Base-by-base conservation (phyloP, 2,329 filamentous ascomycete species). In the Venturia carpophila region DNA sequence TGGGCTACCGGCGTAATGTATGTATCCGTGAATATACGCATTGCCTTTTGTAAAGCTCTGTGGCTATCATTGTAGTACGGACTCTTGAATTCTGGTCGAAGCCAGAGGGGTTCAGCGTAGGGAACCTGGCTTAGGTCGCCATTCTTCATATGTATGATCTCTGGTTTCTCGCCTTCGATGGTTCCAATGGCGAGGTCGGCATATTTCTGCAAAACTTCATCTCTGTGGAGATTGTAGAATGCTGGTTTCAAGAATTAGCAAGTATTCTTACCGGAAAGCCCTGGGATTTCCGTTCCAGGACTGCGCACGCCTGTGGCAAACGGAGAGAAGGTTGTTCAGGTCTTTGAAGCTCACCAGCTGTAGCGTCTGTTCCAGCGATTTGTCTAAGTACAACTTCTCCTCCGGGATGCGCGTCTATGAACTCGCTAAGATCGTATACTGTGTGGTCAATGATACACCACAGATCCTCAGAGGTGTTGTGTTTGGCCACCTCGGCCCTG, bases 191-290 rank as follows among this genome's bases (percentile, higher is more conserved):
- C 88, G 21, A 96, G 83, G 71, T 84, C 81, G 60, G 82, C 78
- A 80, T 95, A 95, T 75, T 92, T 92, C 67, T 86, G 79, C 13
- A 96, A 83, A n/a, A 95, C 90, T 76, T 96, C 91, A 70, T 96
- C 91, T 34, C 91, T 83, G 78, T 96, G 92, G 64, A 96, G 86
- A 79, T 95, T 95, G 84, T 95, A 96, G 77, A 95, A 96, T 65
- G 88, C 88, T 55, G 49, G 30, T 30, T 30, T 34, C 3, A 7
- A 34, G 5, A 17, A 21, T 55, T 21, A 55, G 49, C 21, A 19
- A 55, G n/a, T 15, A 4, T 13, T 30, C 4, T 2, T 7, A 52
- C 19, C 5, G 43, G 83, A 45, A 6, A 45, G 42, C 10, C 39
- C 10, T 15, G 42, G 19, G 42, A 45, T 19, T 2, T 17, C 5